These are phyloP conservation scores for Aureobasidium subglaciale DNA, from an alignment of 2,329 filamentous ascomycete genomes.

Conservation along the genomic window DNA sequence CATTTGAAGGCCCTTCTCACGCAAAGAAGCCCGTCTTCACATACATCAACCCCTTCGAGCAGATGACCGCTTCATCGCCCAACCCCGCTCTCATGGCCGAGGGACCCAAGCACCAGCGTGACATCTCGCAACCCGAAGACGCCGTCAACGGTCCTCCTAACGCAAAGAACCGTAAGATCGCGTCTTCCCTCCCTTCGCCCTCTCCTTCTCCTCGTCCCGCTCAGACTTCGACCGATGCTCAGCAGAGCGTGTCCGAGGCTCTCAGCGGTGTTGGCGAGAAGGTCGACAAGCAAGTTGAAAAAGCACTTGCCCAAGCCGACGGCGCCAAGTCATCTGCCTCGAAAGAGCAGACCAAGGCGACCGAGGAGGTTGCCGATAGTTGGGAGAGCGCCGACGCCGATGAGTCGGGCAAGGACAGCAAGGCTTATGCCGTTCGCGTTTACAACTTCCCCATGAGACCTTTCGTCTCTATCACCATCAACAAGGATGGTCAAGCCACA, in stretches of 20 bases:
- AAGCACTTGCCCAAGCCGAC: constrained; percentile 53
- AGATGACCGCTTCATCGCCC: constrained; percentile 59
- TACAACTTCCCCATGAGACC: constrained; percentile 96
- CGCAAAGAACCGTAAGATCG: constrained; percentile 32
- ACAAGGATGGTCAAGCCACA: constrained; percentile 46
- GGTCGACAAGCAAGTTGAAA: constrained; percentile 55
- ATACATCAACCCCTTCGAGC: constrained; percentile 66
- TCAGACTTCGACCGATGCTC: constrained; percentile 13
- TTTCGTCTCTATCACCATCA: constrained; percentile 81
- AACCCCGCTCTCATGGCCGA: not conserved
- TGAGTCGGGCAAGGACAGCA: constrained; percentile 60
- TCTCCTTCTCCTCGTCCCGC: constrained; percentile 18
- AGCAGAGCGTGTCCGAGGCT: constrained; percentile 58
- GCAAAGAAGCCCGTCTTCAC: constrained; percentile 51
- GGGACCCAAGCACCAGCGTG: constrained; percentile 34
- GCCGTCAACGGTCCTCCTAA: constrained; percentile 24
- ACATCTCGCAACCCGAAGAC: constrained; percentile 29
- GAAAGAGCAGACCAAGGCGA: constrained; percentile 43
- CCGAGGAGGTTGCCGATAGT: constrained; percentile 63
- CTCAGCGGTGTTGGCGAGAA: constrained; percentile 58
- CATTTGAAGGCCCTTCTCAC: constrained; percentile 34
- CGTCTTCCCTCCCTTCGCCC: constrained; percentile 18
- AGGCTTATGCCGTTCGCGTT: constrained; percentile 59
- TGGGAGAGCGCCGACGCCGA: constrained; percentile 83
- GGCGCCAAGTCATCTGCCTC: constrained; percentile 34